Evolutionary conservation across 306 rosid species (phyloP), one percentile per base, ranked within the genome.

Genomic region (Trifolium repens): DNA sequence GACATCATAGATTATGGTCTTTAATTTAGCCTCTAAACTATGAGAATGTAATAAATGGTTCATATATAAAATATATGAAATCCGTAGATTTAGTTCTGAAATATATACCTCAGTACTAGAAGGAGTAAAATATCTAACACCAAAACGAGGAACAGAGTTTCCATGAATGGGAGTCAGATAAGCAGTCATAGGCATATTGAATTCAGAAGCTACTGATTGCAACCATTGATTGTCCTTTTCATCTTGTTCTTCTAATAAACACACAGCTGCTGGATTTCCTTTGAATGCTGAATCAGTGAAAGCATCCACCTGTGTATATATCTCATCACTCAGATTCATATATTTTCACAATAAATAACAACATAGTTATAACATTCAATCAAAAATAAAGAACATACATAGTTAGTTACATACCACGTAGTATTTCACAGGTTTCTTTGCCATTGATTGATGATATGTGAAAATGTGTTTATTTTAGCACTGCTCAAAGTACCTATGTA

Each of bases 191-290:
- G 89, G 60, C 64, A 86, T 3, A 49, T 90, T 90, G 73, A 90
- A 84, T 89, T 86, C 92, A 3, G 83, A 10, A 0, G 94, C 92
- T 17, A 91, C 67, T 0, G 79, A 64, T 79, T 83, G 89, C 79
- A 91, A 27, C 97, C 97, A 89, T 3, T 78, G 12, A 3, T 84
- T 82, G 3, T 85, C 97, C 35, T 73, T 78, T 26, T 83, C 97
- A 40, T 73, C 75, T 26, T 83, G 85, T 70, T 91, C 87, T 74
- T 84, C 92, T 9, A 89, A 76, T 2, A 89, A 47, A 70, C 94
- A 91, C 58, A 91, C 89, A 4, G 87, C 94, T 2, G 94, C 92
- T 1, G 96, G 96, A 68, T 91, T 89, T 7, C 97, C 97, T 79
- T 86, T 86, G 84, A 91, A 91, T 0, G 96, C 64, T 4, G 85